phyloP scores from a whole-genome alignment of 306 rosid genomes.

The Betula pendula region DNA sequence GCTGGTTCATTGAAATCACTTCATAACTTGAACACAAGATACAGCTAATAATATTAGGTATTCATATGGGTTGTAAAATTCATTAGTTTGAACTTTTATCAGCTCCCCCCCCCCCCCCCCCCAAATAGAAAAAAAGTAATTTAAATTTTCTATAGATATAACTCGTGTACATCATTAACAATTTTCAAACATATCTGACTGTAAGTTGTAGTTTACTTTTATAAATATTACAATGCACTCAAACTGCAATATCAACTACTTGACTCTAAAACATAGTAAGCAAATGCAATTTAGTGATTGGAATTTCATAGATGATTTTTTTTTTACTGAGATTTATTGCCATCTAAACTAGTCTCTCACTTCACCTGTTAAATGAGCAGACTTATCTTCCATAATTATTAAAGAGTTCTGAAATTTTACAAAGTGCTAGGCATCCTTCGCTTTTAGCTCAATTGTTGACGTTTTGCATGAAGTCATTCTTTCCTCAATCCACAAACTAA shows the following conservation, averaged over 20 bases:
- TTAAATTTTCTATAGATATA: not conserved
- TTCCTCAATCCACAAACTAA: not conserved
- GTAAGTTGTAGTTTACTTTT: not conserved
- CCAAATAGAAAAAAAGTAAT: not conserved
- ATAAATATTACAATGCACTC: not conserved
- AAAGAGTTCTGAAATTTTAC: not conserved
- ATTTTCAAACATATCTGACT: not conserved
- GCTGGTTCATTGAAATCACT: not conserved
- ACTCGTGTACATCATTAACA: not conserved
- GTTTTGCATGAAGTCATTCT: not conserved
- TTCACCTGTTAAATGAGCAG: not conserved
- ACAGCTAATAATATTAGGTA: not conserved
- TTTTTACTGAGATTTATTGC: not conserved
- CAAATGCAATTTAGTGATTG: not conserved
- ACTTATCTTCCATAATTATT: not conserved
- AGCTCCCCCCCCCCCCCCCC: not conserved
- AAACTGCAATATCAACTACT: not conserved
- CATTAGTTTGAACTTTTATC: not conserved
- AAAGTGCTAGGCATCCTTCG: not conserved
- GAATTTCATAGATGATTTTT: not conserved
- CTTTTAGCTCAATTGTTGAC: not conserved
- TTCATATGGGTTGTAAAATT: not conserved
- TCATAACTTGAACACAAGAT: not conserved
- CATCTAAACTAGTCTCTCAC: not conserved
- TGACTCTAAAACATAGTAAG: not conserved